These are phyloP conservation scores for Areca catechu DNA, from an alignment of 176 grass and related monocot species.

Conservation along the genomic window DNA sequence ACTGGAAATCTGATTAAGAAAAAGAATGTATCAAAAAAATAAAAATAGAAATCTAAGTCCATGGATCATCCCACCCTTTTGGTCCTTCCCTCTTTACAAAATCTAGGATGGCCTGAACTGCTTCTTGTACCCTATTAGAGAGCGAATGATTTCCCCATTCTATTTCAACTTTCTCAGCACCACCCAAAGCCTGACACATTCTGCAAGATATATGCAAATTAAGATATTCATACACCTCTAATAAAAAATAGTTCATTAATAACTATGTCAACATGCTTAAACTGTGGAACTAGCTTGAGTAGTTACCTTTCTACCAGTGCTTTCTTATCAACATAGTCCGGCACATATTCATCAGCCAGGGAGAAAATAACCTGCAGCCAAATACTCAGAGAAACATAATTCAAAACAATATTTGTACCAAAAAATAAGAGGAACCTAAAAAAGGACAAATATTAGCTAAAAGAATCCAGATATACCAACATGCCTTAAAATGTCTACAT, in stretches of 20 bases:
- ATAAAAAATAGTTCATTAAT: too few relatives aligned
- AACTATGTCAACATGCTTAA: background rate
- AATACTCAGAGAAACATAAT: too few relatives aligned
- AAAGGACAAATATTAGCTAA: too few relatives aligned
- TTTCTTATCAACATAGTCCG: constrained; percentile 88
- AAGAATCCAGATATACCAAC: too few relatives aligned
- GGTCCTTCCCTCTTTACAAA: constrained; percentile 93
- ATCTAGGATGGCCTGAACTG: constrained; percentile 82
- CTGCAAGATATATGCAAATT: constrained; percentile 20
- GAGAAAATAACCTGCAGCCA: constrained; percentile 83
- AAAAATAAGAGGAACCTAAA: too few relatives aligned
- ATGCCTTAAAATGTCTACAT: too few relatives aligned
- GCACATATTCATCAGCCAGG: constrained; percentile 88
- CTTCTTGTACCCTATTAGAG: constrained; percentile 87
- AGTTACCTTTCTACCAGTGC: constrained; percentile 68
- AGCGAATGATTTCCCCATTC: constrained; percentile 88
- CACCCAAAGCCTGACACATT: constrained; percentile 66
- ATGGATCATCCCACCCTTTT: constrained; percentile 97
- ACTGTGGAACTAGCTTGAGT: constrained; percentile 13
- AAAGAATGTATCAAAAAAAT: too few relatives aligned
- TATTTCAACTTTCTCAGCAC: constrained; percentile 87
- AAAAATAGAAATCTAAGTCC: constrained; percentile 40
- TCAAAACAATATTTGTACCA: too few relatives aligned
- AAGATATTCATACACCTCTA: too few relatives aligned
- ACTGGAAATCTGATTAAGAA: too few relatives aligned